Evolutionary conservation across 129 eudicot genomes (phyloP), one percentile per base, ranked within the genome.

Genomic region (Daucus carota): DNA sequence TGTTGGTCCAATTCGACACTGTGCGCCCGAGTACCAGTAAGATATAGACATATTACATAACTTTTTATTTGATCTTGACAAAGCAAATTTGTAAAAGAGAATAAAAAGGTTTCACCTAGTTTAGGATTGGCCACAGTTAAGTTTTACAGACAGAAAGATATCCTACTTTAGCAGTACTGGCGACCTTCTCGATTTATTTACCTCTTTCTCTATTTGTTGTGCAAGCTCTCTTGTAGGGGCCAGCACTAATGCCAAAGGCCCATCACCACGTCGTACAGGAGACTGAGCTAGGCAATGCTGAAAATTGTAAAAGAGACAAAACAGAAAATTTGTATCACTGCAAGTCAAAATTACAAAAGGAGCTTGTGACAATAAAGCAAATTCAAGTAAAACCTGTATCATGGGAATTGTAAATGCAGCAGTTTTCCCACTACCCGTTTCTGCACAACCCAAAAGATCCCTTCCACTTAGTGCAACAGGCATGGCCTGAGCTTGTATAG

Each of bases 211-310:
- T 79, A 91, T 91, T 75, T 91, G 97, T 68, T 91, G 97, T 52
- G 97, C 97, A 66, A 91, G 97, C 88, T 91, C 97, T 87, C 97
- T 91, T 10, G 97, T 91, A 71, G 97, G 97, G 74, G 97, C 94
- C 81, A 91, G 75, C 72, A 91, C 97, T 62, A 91, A 82, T 70
- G 97, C 97, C 82, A 91, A 85, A 41, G 97, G 97, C 79, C 97
- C 97, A 87, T 91, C 97, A 83, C 97, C 93, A 14, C 97, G 93
- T 31, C 89, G 78, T 86, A 88, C 77, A 41, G 90, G 81, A 57
- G 88, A 79, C 83, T 91, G 97, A 76, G 97, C 92, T 72, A 88
- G 79, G 77, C 94, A 91, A 83, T 91, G 92, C 97, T 91, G 87
- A 78, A 85, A 75, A 74, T 73, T 26, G 67, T 63, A 52, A n/a